Evolutionary conservation across 2,329 filamentous ascomycete species (phyloP).

Genomic region (Pyricularia pennisetigena): DNA sequence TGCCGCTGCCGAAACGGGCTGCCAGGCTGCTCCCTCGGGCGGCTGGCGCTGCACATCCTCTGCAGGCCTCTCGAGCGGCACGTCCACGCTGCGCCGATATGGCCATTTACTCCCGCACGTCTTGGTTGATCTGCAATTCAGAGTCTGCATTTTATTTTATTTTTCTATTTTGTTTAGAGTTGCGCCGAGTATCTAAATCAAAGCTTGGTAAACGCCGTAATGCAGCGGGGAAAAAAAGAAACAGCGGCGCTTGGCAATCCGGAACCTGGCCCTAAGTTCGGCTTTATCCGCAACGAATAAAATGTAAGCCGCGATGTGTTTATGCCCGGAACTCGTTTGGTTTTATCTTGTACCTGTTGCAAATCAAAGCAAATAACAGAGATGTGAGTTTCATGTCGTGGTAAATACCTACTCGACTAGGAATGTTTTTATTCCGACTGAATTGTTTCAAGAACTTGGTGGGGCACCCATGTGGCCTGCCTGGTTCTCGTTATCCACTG

Average conservation of each 20-base stretch:
- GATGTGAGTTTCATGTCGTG: background rate
- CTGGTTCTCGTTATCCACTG: background rate
- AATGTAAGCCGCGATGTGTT: background rate
- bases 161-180: background rate
- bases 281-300: background rate
- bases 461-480: no score
- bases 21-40: background rate
- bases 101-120: background rate
- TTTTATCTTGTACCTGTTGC: background rate
- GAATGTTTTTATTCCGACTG: no score
- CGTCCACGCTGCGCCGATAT: no score
- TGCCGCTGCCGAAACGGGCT: background rate
- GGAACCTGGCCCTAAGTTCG: background rate
- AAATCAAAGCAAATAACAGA: background rate
- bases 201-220: background rate
- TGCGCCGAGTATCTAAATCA: background rate
- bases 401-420: background rate
- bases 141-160: no score
- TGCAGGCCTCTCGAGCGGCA: no score
- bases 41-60: no score
- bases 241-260: background rate
- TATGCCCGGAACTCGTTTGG: background rate
- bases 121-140: background rate
- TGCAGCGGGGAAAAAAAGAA: background rate
- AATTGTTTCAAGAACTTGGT: no score